Base-by-base conservation (phyloP, 192 early-diverging fungal genomes). In the Podila epigama region DNA sequence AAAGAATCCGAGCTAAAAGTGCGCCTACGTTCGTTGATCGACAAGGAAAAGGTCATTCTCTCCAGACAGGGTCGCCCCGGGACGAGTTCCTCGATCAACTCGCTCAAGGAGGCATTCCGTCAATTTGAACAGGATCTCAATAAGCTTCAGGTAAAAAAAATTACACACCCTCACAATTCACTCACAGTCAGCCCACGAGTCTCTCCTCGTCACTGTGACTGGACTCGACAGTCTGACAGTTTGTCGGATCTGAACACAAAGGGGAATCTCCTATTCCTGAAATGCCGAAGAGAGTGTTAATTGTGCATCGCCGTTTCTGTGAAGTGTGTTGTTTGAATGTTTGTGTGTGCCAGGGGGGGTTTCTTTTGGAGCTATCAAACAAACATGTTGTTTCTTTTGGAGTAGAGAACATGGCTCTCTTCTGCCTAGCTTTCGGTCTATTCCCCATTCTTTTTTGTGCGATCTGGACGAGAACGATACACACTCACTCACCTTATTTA, bases 1-100 rank as follows among this genome's bases (percentile, higher is more conserved):
- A 99, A 98, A 80, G 97, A 99, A 84, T 87, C 89, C 51, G 96
- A 98, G 61, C 85, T 95, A 58, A 95, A 95, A 67, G 90, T 96
- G 25, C 93, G 96, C 8, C 85, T 96, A 69, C 89, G 90, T 48
- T 90, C 95, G 27, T 81, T 95, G 42, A 85, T 91, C 31, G 92
- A 95, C 56, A 95, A 95, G 71, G 92, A 94, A 65, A 87, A 85
- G 53, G 70, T 89, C 28, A 77, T 89, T 40, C 79, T 86, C 9
- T 72, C 83, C 33, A 83, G 86, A 33, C 85, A 89, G 44, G 68
- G 79, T 42, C 69, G 83, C 16, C 84, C 84, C 40, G 75, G 80
- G 35, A 82, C 79, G 11, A 86, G 82, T 12, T 79, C 91, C 5
- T 88, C 92, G 0, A 81, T 93, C 41, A 83, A 89, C 48, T 88